phyloP scores from a whole-genome alignment of 495 filamentous ascomycete species.

The Talaromyces proteolyticus region DNA sequence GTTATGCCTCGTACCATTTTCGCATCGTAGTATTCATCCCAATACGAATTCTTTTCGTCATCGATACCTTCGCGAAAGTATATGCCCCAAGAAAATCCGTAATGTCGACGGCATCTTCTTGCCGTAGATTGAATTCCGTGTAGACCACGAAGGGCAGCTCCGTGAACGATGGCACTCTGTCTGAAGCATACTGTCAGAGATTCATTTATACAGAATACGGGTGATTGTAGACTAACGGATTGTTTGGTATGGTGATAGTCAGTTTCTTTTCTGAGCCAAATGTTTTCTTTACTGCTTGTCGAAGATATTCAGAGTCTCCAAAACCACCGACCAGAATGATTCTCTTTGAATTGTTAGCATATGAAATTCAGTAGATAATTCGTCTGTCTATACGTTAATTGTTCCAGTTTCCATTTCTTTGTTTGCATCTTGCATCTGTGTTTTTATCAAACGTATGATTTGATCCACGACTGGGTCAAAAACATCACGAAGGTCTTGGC shows the following conservation, averaged over 20 bases:
- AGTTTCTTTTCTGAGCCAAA: not conserved
- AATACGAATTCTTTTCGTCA: not conserved
- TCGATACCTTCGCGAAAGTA: not conserved
- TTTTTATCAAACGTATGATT: slow-evolving; percentile 50
- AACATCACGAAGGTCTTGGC: slow-evolving; percentile 32
- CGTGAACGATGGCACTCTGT: slow-evolving; percentile 72
- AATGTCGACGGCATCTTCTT: slow-evolving; percentile 62
- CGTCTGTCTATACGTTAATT: not conserved
- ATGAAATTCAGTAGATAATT: not conserved
- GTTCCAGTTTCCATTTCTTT: slow-evolving; percentile 33
- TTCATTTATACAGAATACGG: not conserved
- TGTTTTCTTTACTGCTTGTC: slow-evolving; percentile 37
- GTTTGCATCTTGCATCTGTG: slow-evolving; percentile 30
- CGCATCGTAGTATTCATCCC: not conserved
- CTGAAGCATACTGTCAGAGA: slow-evolving; percentile 21
- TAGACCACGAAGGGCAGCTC: slow-evolving; percentile 59
- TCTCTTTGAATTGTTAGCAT: slow-evolving; percentile 23
- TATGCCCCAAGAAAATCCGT: slow-evolving; percentile 35
- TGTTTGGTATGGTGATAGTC: not conserved
- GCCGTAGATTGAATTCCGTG: slow-evolving; percentile 64
- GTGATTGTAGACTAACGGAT: not conserved
- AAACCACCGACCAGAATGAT: slow-evolving; percentile 57
- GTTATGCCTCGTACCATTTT: not conserved
- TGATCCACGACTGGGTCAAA: slow-evolving; percentile 50
- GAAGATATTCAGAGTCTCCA: slow-evolving; percentile 55